Percentiles rank a stretch among this genome's conserved stretches.
These are phyloP conservation scores for Neofusicoccum laricinum DNA, from an alignment of 2,329 filamentous ascomycete species.

Conservation along the genomic window DNA sequence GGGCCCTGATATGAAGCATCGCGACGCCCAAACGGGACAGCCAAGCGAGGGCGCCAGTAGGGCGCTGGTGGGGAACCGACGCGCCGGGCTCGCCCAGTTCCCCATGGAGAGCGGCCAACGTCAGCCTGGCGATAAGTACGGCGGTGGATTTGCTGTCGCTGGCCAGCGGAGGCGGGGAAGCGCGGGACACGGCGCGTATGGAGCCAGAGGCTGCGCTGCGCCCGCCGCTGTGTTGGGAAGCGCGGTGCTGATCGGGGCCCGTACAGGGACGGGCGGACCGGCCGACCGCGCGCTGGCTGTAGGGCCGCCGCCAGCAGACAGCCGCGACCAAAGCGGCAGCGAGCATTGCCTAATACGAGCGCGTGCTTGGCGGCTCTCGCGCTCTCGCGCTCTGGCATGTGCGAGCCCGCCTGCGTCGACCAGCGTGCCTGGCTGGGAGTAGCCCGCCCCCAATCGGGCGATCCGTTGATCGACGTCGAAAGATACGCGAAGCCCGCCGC, in stretches of 20 bases:
- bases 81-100: background rate
- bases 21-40: background rate
- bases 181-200: background rate
- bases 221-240: background rate
- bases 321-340: background rate
- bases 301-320: background rate
- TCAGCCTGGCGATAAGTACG: slow-evolving; percentile 6
- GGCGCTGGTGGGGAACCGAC: slow-evolving; percentile 9
- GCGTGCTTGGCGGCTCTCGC: background rate
- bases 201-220: slow-evolving; percentile 1
- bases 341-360: slow-evolving; percentile 8
- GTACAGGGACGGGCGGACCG: background rate
- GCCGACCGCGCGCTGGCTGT: background rate
- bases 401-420: background rate
- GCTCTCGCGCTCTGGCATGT: background rate
- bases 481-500: slow-evolving; percentile 11
- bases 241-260: background rate
- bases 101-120: background rate
- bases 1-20: background rate
- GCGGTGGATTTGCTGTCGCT: background rate
- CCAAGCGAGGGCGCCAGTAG: slow-evolving; percentile 1
- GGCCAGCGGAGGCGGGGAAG: background rate
- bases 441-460: slow-evolving; percentile 1
- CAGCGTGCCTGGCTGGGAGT: slow-evolving; percentile 6
- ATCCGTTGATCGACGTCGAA: slow-evolving; percentile 6